phyloP scores from a whole-genome alignment of 306 rosid species.

The Clitoria ternatea region DNA sequence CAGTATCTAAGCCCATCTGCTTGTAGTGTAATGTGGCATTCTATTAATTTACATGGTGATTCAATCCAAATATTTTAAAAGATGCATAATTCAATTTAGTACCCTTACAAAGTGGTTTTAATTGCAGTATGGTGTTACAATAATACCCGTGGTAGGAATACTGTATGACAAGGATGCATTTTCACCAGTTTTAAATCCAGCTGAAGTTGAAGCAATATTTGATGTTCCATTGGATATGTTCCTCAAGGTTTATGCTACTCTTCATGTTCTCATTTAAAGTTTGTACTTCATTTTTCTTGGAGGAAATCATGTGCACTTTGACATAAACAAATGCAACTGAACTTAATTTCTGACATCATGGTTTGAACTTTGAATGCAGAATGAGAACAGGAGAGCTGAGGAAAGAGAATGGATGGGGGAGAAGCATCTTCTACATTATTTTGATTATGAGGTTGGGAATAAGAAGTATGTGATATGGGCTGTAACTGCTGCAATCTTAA shows the following conservation, averaged over 20 bases:
- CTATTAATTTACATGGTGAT: neutral
- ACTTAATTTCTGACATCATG: conserved; percentile 20
- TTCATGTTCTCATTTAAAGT: conserved; percentile 7
- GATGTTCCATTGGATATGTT: conserved; percentile 88
- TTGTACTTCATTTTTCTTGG: neutral
- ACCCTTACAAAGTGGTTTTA: conserved; percentile 5
- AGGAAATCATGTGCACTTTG: neutral
- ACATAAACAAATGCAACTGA: neutral
- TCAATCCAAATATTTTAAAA: neutral
- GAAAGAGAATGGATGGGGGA: conserved; percentile 73
- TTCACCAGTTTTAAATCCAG: conserved; percentile 52
- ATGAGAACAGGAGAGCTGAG: conserved; percentile 71
- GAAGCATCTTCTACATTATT: conserved; percentile 58
- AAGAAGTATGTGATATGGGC: conserved; percentile 79
- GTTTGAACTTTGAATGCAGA: conserved; percentile 40
- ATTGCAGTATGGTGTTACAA: conserved; percentile 52
- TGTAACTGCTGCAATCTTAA: conserved; percentile 78
- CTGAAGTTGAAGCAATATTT: conserved; percentile 80
- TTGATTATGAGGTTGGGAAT: conserved; percentile 48
- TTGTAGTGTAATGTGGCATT: neutral
- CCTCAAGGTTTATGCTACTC: conserved; percentile 58
- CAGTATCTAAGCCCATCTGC: neutral
- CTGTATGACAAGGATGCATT: conserved; percentile 60
- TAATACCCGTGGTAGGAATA: conserved; percentile 80
- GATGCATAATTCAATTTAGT: neutral